Evolutionary conservation across 495 filamentous ascomycete species (phyloP).

Genomic region (Penicillium bialowiezense): DNA sequence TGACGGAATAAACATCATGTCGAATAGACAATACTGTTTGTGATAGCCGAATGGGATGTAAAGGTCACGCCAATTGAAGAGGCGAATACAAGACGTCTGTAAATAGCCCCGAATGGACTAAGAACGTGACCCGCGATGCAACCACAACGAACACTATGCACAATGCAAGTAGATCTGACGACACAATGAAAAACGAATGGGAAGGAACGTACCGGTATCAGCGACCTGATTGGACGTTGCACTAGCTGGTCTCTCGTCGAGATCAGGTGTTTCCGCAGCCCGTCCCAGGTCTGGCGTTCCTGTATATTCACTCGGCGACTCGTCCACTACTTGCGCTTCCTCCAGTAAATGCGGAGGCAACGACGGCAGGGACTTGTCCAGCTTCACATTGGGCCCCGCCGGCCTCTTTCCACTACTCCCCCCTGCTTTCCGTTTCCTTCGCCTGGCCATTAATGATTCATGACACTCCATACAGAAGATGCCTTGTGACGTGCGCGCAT

Average conservation of each 20-base stretch:
- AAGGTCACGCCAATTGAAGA: too few relatives aligned
- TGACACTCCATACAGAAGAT: slow-evolving; percentile 99
- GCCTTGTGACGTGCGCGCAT: slow-evolving; percentile 95
- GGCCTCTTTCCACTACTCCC: slow-evolving; percentile 51
- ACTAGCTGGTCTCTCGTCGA: slow-evolving; percentile 7
- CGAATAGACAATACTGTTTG: too few relatives aligned
- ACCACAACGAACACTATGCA: neutral
- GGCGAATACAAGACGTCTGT: too few relatives aligned
- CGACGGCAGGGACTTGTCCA: slow-evolving; percentile 93
- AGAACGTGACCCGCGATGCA: too few relatives aligned
- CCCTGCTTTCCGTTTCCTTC: slow-evolving; percentile 79
- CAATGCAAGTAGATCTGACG: too few relatives aligned
- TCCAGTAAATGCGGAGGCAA: slow-evolving; percentile 75
- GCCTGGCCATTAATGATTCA: slow-evolving; percentile 94
- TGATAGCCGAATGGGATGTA: too few relatives aligned
- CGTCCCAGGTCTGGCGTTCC: slow-evolving; percentile 60
- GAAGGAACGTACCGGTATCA: slow-evolving; percentile 18
- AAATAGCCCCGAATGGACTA: too few relatives aligned
- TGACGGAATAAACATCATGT: too few relatives aligned
- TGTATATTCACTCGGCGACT: slow-evolving; percentile 60
- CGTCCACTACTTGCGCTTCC: slow-evolving; percentile 62
- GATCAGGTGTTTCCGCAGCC: slow-evolving; percentile 20
- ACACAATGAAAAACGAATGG: neutral
- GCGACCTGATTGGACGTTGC: slow-evolving; percentile 10
- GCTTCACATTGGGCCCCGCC: slow-evolving; percentile 57